Evolutionary conservation across 2,329 filamentous ascomycete genomes (phyloP), one percentile per base, ranked within the genome.

Genomic region (Emmonsiellopsis sp.): DNA sequence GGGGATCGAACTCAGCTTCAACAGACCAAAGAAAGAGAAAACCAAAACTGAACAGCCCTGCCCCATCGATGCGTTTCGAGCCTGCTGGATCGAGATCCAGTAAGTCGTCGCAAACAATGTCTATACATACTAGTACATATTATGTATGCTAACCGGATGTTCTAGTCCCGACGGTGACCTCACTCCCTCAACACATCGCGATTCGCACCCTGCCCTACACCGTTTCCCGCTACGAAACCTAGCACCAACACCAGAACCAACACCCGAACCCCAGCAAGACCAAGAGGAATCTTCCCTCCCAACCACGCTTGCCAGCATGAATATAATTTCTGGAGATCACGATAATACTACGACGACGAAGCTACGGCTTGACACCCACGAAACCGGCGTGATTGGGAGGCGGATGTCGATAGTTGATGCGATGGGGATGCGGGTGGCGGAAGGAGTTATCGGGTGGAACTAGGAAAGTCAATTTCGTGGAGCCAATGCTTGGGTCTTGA

Each of bases 31-130:
- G 35, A 50, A 16, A 37, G 13, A 42, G 11, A 6, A 32, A 30
- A 40, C 10, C 37, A 43, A 37, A 15, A 8, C 5, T 32, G 31
- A 10, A 15, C 46, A 38, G 11, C 35, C 16, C 16, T 49, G 10
- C 11, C 46, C 16, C 16, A 11, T 49, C 35, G 46, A 54, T 30
- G 32, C 37, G n/a, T 40, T 54, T 8, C 16, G 41, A 31, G 7
- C 30, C 30, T 53, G 37, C 44, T 53, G 54, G 54, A 26, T 55
- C 37, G 44, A 55, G 37, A 55, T 55, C 11, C 50, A 55, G 54
- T 55, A 31, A 30, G 50, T 52, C 13, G n/a, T n/a, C 34, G 1
- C 30, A 6, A 34, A 20, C n/a, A n/a, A 31, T 20, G 44, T n/a
- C 44, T 46, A 11, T n/a, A 26, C 30, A 46, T n/a, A 46, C 31